Evolutionary conservation across 345 rosid genomes (phyloP).

Genomic region (Hibiscus mutabilis): DNA sequence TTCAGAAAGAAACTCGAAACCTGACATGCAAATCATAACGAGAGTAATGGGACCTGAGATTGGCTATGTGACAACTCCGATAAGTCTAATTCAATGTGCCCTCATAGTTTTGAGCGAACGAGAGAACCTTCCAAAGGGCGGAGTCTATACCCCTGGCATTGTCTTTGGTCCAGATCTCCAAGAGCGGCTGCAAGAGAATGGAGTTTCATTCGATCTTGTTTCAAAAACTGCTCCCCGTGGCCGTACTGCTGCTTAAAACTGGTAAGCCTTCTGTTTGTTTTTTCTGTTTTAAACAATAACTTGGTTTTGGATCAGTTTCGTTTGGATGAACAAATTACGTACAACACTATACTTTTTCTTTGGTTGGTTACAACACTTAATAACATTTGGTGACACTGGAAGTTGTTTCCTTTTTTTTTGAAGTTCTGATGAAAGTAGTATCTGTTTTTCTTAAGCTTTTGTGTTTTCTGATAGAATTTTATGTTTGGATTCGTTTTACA

Average conservation of each 20-base stretch:
- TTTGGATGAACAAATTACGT: not conserved
- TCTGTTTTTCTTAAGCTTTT: too few species aligned
- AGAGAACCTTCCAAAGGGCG: conserved; percentile 58
- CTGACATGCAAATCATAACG: conserved; percentile 63
- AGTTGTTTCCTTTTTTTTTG: too few species aligned
- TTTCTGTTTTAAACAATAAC: not conserved
- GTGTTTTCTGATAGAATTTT: too few species aligned
- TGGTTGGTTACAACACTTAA: too few species aligned
- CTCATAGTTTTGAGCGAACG: conserved; percentile 56
- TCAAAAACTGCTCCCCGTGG: conserved; percentile 38
- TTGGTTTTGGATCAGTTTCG: not conserved
- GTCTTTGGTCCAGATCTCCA: conserved; percentile 75
- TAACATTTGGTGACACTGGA: too few species aligned
- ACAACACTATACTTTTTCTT: too few species aligned
- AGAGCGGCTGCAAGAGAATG: conserved; percentile 59
- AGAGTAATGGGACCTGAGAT: conserved; percentile 80
- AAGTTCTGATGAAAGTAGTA: too few species aligned
- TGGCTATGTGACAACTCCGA: conserved; percentile 76
- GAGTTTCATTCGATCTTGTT: conserved; percentile 65
- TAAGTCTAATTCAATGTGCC: conserved; percentile 61
- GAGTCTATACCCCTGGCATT: conserved; percentile 67
- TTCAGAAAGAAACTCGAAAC: conserved; percentile 40
- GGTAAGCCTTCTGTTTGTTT: not conserved
- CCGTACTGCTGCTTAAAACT: conserved; percentile 20
- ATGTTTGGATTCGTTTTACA: too few species aligned